Evolutionary conservation across 108 stramenopile genomes (phyloP).

Genomic region (Cyclotella baltica): DNA sequence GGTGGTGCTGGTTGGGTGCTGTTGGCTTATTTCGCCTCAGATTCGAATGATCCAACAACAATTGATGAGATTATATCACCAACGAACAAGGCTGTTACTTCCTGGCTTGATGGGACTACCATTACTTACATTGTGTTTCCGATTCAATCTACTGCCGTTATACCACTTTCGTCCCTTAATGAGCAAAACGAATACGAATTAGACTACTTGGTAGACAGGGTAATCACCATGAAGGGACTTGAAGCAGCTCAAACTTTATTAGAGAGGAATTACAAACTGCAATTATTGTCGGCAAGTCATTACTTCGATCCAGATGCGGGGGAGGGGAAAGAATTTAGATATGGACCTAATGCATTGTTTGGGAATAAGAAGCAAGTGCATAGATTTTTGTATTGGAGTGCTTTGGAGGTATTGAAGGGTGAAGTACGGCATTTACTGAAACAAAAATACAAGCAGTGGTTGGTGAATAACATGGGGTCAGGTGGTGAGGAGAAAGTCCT

Average conservation of each 20-base stretch:
- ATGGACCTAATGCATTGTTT: slow-evolving; percentile 55
- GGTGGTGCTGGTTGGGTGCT: slow-evolving; percentile 35
- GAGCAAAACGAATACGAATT: slow-evolving; percentile 6
- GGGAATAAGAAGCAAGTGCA: slow-evolving; percentile 20
- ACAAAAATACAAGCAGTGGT: background rate
- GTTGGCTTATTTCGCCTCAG: slow-evolving; percentile 28
- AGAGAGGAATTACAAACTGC: slow-evolving; percentile 55
- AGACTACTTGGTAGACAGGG: background rate
- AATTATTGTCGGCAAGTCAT: slow-evolving; percentile 50
- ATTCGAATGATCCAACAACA: background rate
- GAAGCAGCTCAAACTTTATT: slow-evolving; percentile 42
- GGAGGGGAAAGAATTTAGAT: slow-evolving; percentile 11
- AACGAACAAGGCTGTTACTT: slow-evolving; percentile 35
- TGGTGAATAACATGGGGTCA: background rate
- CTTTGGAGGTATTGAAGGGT: slow-evolving; percentile 8
- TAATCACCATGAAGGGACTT: slow-evolving; percentile 25
- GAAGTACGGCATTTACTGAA: background rate
- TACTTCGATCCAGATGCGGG: slow-evolving; percentile 11
- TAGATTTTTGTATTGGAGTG: slow-evolving; percentile 33
- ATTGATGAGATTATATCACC: slow-evolving; percentile 23
- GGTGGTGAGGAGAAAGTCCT: background rate
- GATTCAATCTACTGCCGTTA: slow-evolving; percentile 6
- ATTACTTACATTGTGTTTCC: slow-evolving; percentile 38
- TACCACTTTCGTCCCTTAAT: slow-evolving; percentile 1
- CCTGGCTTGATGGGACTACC: slow-evolving; percentile 32